Evolutionary conservation across 2,329 filamentous ascomycete genomes (phyloP), one percentile per base, ranked within the genome.

Genomic region (Rutstroemia sp.): DNA sequence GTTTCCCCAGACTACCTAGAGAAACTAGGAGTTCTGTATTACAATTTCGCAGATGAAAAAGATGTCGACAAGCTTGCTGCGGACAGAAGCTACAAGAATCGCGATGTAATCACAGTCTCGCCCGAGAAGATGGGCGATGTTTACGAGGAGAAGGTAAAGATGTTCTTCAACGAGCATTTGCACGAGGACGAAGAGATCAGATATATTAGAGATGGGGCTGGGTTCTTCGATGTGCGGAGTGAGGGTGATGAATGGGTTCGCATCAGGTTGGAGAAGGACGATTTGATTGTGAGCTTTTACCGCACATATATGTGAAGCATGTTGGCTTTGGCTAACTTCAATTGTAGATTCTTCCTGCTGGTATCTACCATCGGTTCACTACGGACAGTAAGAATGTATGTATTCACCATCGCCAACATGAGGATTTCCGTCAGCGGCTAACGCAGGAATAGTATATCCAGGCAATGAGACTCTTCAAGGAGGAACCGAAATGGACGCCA

Each of bases 151-250:
- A 97, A 97, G 73, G 90, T 99, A 61, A 92, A 90, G 76, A 83
- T 74, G 63, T 99, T 99, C 77, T 99, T 97, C 76, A 72, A 88
- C 66, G 94, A 99, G 78, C 94, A 99, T 72, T 73, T 99, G 66
- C 94, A 99, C 71, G 94, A 99, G 76, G 94, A 99, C 65, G 94
- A 99, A 75, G 94, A 99, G 79, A 99, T 99, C 63, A 80, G 94
- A 49, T 99, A 96, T 69, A 92, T 99, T 63, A 79, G 90, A 34
- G 92, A 87, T 59, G 94, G 94, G 0, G 81, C 82, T 55, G 94
- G 94, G 0, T 99, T 88, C 72, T 99, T 99, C 70, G 94, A 99
- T 73, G 92, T 99, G 3, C 79, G 94, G 49, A 86, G 83, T 67
- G 78, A 87, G 71, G 82, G 81, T 19, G 92, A 97, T 68, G 83